A percentile compares a stretch with the other conserved stretches of the same genome.
These are phyloP conservation scores for Hyaloperonospora brassicae DNA, from an alignment of 352 stramenopile genomes.

Conservation along the genomic window DNA sequence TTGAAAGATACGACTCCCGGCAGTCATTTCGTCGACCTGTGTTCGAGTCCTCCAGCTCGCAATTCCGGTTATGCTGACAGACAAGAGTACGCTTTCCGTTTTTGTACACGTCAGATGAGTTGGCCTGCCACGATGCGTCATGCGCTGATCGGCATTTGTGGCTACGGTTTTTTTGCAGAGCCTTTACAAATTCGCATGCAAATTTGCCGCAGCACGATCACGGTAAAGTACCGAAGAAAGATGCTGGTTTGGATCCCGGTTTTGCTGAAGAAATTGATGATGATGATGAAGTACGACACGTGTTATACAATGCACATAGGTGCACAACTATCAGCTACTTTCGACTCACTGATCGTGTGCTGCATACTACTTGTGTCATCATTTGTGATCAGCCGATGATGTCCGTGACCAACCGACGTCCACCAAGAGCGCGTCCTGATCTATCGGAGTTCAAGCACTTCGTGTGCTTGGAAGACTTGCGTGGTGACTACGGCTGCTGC, in stretches of 20 bases:
- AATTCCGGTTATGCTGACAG: conserved; percentile 12
- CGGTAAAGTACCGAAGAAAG: conserved; percentile 20
- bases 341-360: conserved; percentile 1
- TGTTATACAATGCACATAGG: not conserved
- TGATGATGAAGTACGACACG: conserved; percentile 43
- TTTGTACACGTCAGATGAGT: not conserved
- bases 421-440: conserved; percentile 28
- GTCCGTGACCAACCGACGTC: conserved; percentile 12
- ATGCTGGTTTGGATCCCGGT: conserved; percentile 18
- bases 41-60: conserved; percentile 18
- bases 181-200: conserved; percentile 37
- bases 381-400: conserved; percentile 4
- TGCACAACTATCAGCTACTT: not conserved
- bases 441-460: conserved; percentile 60
- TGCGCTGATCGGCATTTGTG: conserved; percentile 7
- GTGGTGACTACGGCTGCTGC: conserved; percentile 41
- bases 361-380: not conserved
- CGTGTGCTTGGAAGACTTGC: conserved; percentile 52
- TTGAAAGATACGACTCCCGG: conserved; percentile 10
- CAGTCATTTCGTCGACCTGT: conserved; percentile 31
- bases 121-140: not conserved
- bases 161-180: conserved; percentile 12
- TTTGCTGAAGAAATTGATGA: conserved; percentile 62
- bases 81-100: conserved; percentile 8
- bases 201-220: conserved; percentile 26